Evolutionary conservation across 1,284 basidiomycete species (phyloP), one percentile per base, ranked within the genome.

Genomic region (Leccinum pachyderme): DNA sequence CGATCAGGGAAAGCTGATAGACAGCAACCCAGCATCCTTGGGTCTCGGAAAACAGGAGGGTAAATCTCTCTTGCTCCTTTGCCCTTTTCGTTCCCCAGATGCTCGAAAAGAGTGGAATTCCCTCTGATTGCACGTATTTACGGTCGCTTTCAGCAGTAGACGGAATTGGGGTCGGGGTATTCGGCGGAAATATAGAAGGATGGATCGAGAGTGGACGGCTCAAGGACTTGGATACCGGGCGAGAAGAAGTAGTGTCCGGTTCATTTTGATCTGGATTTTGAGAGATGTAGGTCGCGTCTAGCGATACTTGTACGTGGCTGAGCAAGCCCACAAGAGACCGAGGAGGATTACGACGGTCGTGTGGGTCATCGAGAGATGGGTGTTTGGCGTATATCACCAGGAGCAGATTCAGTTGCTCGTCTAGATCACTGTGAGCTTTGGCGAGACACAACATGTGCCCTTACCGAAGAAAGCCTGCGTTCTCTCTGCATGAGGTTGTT

Each of bases 221-320:
- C 64, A 72, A 61, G 68, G 72, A 56, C 60, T 71, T 62, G 15
- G 78, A 75, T 3, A 74, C 72, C 2, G 75, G 73, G 5, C 80
- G 77, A 32, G 83, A 80, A 47, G 81, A 81, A 11, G 76, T 69
- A 25, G 73, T 70, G 8, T 73, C 69, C 4, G 71, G 62, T 25
- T 53, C 49, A 39, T 61, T 53, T 32, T 61, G 59, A 46, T 48
- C 56, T 49, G 59, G 76, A 28, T 73, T 72, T 54, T 77, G 77
- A 2, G 91, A 85, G 35, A 94, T 89, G 68, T 93, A 94, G 1
- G 84, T 84, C 0, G 90, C 88, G 46, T 93, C 90, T 43, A 92
- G 79, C 1, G 91, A 84, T 24, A 93, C 75, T 72, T 94, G 87
- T 4, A 89, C 71, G 64, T 88, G 86, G 1, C 83, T 74, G 27